phyloP scores from a whole-genome alignment of 1,139 yeast species.

The Blastobotrys petasosporus region DNA sequence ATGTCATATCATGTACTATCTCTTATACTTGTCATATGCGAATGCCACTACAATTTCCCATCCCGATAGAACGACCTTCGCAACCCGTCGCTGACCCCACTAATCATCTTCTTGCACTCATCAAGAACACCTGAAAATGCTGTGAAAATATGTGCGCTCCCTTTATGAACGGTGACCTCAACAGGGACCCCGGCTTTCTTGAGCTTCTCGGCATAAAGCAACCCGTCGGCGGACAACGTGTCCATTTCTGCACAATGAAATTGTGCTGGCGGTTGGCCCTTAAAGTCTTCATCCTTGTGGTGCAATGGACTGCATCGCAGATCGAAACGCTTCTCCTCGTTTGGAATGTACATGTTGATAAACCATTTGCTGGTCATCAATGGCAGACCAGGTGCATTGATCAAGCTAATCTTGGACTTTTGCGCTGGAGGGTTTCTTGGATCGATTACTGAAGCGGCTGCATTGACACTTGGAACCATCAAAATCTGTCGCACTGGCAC shows the following conservation, averaged over 20 bases:
- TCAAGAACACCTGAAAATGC: too few relatives aligned
- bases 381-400: slow-evolving; percentile 1
- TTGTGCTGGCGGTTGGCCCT: slow-evolving; percentile 7
- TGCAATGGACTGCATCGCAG: slow-evolving; percentile 10
- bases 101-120: too few relatives aligned
- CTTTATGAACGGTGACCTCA: slow-evolving; percentile 6
- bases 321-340: not conserved
- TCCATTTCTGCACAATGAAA: slow-evolving; percentile 10
- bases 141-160: slow-evolving; percentile 10
- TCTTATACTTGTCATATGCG: too few relatives aligned
- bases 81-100: too few relatives aligned
- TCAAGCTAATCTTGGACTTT: not conserved
- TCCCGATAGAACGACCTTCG: too few relatives aligned
- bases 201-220: slow-evolving; percentile 9
- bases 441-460: not conserved
- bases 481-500: slow-evolving; percentile 38
- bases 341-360: slow-evolving; percentile 4
- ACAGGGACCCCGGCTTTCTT: slow-evolving; percentile 5
- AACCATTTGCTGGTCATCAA: slow-evolving; percentile 5
- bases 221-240: slow-evolving; percentile 7
- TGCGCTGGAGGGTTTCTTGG: not conserved
- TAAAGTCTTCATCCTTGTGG: slow-evolving; percentile 5
- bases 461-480: slow-evolving; percentile 35
- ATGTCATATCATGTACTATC: too few relatives aligned
- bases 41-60: too few relatives aligned